Base-by-base conservation (phyloP, 306 rosid species). In the Purshia tridentata region DNA sequence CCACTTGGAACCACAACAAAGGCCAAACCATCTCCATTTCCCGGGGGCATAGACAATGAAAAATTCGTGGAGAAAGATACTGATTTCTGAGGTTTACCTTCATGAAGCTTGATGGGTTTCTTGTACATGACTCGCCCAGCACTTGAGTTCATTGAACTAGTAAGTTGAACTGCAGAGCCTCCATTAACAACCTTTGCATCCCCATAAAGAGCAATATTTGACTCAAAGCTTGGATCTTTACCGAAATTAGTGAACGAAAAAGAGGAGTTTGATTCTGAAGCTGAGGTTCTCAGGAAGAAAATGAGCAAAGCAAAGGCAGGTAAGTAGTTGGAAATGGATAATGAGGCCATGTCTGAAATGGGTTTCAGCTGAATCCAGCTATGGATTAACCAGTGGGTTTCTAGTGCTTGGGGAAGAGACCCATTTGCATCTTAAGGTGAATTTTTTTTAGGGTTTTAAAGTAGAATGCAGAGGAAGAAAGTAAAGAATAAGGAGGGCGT, bases 61-160 rank as follows among this genome's bases (percentile, higher is more conserved):
- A 94, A 88, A 75, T 84, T 69, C 16, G 88, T 86, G n/a, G 91
- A 85, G 81, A 91, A 91, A 9, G 95, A 94, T 20, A 85, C 84
- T 42, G 78, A 80, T 72, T 72, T 85, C 84, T 59, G 80, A 48
- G 91, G 76, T 70, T 56, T 71, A 84, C 93, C 88, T 72, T 81
- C 88, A 45, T 75, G 60, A 54, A 94, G 85, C 86, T 81, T 87
- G 72, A 94, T 82, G 85, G 93, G 84, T 57, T 72, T 90, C 82
- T 87, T 90, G 86, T 70, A 84, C 83, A 81, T 65, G 72, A 86
- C 75, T 77, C 82, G 70, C 65, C 98, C 96, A 71, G 70, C 75
- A 9, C 80, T 77, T 5, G 88, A 84, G 77, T 73, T 70, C 63
- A 14, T 86, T 39, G 81, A 63, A 54, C 81, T 79, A 66, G 89